Evolutionary conservation across 2,329 filamentous ascomycete genomes (phyloP).

Genomic region (Penicillium sp.): DNA sequence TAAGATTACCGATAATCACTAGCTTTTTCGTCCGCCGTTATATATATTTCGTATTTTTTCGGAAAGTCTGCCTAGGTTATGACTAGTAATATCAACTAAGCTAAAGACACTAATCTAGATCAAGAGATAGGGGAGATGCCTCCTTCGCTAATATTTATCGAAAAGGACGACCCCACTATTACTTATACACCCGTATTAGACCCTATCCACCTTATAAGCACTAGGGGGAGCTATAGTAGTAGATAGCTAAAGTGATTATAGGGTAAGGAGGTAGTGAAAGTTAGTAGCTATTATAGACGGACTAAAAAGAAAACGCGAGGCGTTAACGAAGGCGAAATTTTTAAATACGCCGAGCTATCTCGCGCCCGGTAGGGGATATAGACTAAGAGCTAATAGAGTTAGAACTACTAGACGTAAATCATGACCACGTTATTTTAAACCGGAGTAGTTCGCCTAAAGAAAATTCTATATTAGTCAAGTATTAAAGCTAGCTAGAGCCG

Average conservation of each 20-base stretch:
- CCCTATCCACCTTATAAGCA: not conserved
- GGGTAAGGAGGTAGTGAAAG: not conserved
- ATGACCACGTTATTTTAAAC: constrained; percentile 14
- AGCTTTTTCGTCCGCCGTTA: not conserved
- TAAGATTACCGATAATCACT: not conserved
- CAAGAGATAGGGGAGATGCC: not conserved
- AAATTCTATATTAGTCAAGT: constrained; percentile 1
- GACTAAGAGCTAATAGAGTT: constrained; percentile 17
- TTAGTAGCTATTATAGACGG: not conserved
- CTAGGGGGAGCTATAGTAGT: not conserved
- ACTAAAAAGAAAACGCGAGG: constrained; percentile 2
- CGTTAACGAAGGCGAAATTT: constrained; percentile 7
- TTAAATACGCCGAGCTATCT: constrained; percentile 4
- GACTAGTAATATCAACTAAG: not conserved
- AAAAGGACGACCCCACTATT: not conserved
- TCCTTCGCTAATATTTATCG: not conserved
- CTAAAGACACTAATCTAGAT: not conserved
- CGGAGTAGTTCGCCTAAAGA: constrained; percentile 4
- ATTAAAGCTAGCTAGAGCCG: not conserved
- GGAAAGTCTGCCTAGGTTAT: not conserved
- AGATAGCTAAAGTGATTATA: constrained; percentile 5
- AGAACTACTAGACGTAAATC: constrained; percentile 4
- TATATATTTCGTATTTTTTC: not conserved
- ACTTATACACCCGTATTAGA: not conserved
- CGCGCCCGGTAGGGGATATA: not conserved